Evolutionary conservation across 176 grass and related monocot species (phyloP), one percentile per base, ranked within the genome.

Genomic region (Poa annua): DNA sequence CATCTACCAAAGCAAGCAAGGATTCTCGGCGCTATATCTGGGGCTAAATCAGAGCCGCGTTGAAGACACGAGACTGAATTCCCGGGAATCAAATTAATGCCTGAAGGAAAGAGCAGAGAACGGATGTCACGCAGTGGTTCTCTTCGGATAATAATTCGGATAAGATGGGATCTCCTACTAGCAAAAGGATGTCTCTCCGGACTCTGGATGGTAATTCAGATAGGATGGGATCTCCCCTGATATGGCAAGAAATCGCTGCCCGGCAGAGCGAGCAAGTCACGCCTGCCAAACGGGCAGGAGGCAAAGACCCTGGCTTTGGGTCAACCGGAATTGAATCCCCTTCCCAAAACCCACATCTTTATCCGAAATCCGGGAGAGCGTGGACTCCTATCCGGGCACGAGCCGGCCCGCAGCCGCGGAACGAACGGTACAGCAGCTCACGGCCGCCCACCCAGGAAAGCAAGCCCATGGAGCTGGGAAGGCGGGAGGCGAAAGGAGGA

Each of bases 111-210:
- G 50, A 17, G 29, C 74, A 1, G 8, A 19, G 20, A 11, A 20
- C 33, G 24, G 52, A 65, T 77, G 71, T 73, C 72, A 42, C 25
- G 64, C 52, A 55, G 71, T 35, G 68, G 41, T 36, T 47, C 6
- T 22, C 64, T 41, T 42, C 1, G 52, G 41, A 45, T 63, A n/a
- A 67, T 39, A n/a, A 67, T 39, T 20, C 35, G 7, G 14, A 49
- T 79, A 64, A 13, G 55, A 47, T 3, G 13, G 22, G 39, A 47
- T 45, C 57, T 34, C 33, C 44, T 63, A 11, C 56, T 26, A 16
- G 16, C 16, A 72, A 34, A 29, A 29, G 7, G 52, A n/a, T 8
- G 52, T 25, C 21, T 60, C 21, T 60, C 4, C 26, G 57, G 56
- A 55, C 44, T 47, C 44, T 55, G 8, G 5, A 20, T 14, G 8